These are phyloP conservation scores for Capronia americana DNA, from an alignment of 2,329 filamentous ascomycete genomes.

Conservation along the genomic window DNA sequence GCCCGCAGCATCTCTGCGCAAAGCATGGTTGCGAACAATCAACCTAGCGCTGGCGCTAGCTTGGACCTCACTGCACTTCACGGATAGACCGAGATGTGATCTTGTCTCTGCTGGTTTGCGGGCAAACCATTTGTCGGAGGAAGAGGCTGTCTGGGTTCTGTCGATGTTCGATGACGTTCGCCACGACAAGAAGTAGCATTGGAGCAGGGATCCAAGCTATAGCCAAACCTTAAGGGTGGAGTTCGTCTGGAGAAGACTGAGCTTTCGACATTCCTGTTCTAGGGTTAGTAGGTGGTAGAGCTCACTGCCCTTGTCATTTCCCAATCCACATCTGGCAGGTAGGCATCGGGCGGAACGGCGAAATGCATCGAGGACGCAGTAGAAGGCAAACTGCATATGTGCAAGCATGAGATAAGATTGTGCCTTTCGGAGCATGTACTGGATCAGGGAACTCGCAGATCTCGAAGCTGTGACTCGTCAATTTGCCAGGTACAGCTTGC, in stretches of 20 bases:
- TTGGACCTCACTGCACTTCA: constrained; percentile 5
- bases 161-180: constrained; percentile 30
- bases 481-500: constrained; percentile 11
- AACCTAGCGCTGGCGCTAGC: constrained; percentile 29
- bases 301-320: background rate
- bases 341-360: constrained; percentile 10
- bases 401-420: constrained; percentile 25
- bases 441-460: constrained; percentile 9
- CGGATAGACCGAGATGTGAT: constrained; percentile 18
- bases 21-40: constrained; percentile 9
- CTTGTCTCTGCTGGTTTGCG: background rate
- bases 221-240: constrained; percentile 13
- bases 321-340: constrained; percentile 22
- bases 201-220: constrained; percentile 19
- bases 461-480: constrained; percentile 16
- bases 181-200: constrained; percentile 29
- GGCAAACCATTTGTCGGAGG: constrained; percentile 24
- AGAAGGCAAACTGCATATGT: constrained; percentile 5
- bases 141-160: background rate
- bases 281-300: constrained; percentile 13
- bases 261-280: constrained; percentile 1
- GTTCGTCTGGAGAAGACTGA: constrained; percentile 12
- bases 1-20: constrained; percentile 6
- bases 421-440: constrained; percentile 12
- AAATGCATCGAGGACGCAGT: background rate